Conservation (phyloP, 192 early-diverging fungal species). For the Rhizophagus sp. region DNA sequence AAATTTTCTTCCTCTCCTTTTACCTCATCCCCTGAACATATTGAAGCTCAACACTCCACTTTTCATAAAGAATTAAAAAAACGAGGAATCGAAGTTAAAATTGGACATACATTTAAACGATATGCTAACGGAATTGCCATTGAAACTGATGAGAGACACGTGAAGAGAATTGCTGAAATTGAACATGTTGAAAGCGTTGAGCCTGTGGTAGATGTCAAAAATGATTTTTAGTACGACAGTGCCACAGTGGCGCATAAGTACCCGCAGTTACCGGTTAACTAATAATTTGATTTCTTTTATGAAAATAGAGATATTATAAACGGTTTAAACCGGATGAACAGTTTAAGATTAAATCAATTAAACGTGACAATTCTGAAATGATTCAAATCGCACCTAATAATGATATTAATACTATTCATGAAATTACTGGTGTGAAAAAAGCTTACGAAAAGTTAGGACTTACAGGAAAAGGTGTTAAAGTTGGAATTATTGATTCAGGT, state of each 20-base stretch:
- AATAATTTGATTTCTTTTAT: neutral
- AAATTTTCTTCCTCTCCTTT: neutral
- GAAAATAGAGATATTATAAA: neutral
- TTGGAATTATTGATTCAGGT: conserved; percentile 71
- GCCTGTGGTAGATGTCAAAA: neutral
- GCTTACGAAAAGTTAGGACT: conserved; percentile 50
- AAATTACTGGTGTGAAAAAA: conserved; percentile 51
- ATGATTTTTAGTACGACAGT: too few relatives aligned
- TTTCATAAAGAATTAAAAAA: neutral
- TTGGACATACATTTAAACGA: neutral
- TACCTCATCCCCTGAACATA: neutral
- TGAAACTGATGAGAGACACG: neutral
- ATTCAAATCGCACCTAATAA: neutral
- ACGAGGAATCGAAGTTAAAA: neutral
- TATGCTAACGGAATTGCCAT: neutral
- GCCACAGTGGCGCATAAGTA: too few relatives aligned
- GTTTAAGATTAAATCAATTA: neutral
- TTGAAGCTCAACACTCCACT: neutral
- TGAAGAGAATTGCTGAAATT: neutral
- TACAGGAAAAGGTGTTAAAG: conserved; percentile 62
- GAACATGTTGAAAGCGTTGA: neutral
- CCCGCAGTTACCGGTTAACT: neutral
- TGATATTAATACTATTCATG: conserved; percentile 39
- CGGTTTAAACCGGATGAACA: neutral
- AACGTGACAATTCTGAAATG: neutral